These are phyloP conservation scores for Sechiopsis laciniata DNA, from an alignment of 306 rosid genomes.

Conservation along the genomic window DNA sequence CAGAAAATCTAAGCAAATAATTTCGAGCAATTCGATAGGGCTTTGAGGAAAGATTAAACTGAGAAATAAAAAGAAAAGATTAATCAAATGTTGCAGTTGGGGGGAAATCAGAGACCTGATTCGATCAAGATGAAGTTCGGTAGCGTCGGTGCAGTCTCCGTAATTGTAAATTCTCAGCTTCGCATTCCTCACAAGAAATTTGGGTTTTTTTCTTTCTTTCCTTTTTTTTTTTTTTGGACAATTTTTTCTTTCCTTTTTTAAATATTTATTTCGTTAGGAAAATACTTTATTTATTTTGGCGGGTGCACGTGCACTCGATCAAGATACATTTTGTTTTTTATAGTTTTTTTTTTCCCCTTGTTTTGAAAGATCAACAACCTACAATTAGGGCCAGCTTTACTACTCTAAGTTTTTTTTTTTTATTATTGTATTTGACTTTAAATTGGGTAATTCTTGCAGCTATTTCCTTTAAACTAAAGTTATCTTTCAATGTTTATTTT, in stretches of 20 bases:
- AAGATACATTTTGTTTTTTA: neutral
- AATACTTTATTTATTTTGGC: constrained; percentile 14
- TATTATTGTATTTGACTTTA: no score
- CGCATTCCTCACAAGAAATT: constrained; percentile 26
- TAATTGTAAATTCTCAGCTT: constrained; percentile 36
- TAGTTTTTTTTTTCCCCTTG: no score
- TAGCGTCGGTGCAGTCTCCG: constrained; percentile 35
- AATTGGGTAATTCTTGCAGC: no score
- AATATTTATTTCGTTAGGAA: neutral
- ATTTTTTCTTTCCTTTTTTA: neutral
- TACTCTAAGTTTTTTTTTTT: no score
- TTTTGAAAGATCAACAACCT: no score
- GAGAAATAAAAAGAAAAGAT: neutral
- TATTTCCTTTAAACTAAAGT: no score
- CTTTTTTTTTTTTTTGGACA: no score
- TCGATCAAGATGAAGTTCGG: constrained; percentile 53
- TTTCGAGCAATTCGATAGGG: neutral
- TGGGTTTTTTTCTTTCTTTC: neutral
- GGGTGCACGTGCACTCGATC: neutral
- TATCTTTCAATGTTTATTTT: no score
- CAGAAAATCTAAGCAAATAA: neutral
- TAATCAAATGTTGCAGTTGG: neutral
- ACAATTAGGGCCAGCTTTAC: no score
- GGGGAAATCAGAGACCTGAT: constrained; percentile 46
- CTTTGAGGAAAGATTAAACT: neutral